Percentiles rank a stretch among this genome's conserved stretches.
Evolutionary conservation across 352 stramenopile genomes (phyloP).

Genomic region (Pseudoperonospora humuli): DNA sequence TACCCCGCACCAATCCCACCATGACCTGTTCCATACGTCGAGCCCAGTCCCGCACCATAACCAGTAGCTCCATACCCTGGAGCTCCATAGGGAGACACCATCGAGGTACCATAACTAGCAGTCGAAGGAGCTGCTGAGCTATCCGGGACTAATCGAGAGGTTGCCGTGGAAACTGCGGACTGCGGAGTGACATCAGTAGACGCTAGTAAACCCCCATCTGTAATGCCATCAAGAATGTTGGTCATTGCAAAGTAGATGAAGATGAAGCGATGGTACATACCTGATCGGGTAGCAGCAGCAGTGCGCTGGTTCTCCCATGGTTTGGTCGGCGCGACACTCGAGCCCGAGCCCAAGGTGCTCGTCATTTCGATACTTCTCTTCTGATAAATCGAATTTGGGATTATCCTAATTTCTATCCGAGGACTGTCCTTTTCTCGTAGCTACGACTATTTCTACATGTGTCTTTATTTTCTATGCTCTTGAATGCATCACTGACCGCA

Average conservation of each 20-base stretch:
- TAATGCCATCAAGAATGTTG: conserved; percentile 6
- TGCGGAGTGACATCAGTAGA: conserved; percentile 14
- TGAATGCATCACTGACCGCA: too few relatives aligned
- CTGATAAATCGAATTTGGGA: too few relatives aligned
- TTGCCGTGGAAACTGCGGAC: conserved; percentile 9
- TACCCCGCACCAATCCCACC: conserved; percentile 18
- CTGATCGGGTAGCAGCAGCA: conserved; percentile 16
- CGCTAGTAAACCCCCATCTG: conserved; percentile 9
- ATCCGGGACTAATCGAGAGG: conserved; percentile 5
- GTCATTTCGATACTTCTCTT: too few relatives aligned
- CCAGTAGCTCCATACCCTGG: conserved; percentile 17
- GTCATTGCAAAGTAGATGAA: neutral
- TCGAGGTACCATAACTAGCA: conserved; percentile 14
- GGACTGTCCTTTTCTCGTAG: too few relatives aligned
- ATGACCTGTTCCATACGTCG: conserved; percentile 25
- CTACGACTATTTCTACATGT: too few relatives aligned
- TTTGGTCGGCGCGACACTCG: conserved; percentile 25
- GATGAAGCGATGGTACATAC: conserved; percentile 6
- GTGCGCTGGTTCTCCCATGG: conserved; percentile 40
- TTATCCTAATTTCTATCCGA: too few relatives aligned
- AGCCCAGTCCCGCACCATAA: conserved; percentile 16
- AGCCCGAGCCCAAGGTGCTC: conserved; percentile 20
- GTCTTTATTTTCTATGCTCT: too few relatives aligned
- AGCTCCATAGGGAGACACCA: conserved; percentile 26
- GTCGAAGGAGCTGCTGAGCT: conserved; percentile 6